Conservation (phyloP, 2,329 filamentous ascomycete species). For the Nigrospora osmanthi region DNA sequence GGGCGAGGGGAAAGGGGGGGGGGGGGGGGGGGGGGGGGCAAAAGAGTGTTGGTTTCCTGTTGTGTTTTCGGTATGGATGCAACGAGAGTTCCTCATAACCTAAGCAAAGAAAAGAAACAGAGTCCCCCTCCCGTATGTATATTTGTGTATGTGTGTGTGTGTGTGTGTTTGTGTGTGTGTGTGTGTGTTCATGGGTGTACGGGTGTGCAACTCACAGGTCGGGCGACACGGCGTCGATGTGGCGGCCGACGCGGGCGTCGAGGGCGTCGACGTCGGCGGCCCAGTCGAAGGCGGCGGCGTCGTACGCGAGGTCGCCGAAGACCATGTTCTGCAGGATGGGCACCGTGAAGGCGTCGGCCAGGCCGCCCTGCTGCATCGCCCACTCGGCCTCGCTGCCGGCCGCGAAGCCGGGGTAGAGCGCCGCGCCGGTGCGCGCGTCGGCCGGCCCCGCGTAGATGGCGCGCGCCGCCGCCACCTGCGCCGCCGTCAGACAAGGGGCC, state of each 20-base stretch:
- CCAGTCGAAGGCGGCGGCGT: slow-evolving; percentile 26
- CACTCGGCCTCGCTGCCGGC: slow-evolving; percentile 29
- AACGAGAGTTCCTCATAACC: too few species aligned
- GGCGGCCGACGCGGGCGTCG: slow-evolving; percentile 19
- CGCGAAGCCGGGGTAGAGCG: slow-evolving; percentile 30
- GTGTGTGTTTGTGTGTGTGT: too few species aligned
- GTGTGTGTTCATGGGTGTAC: too few species aligned
- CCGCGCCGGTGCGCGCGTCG: slow-evolving; percentile 2
- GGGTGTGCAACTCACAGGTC: slow-evolving; percentile 11
- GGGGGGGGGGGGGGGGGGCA: too few species aligned
- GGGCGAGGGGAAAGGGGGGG: too few species aligned
- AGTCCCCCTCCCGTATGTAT: too few species aligned
- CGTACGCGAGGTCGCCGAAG: slow-evolving; percentile 25
- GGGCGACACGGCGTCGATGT: slow-evolving; percentile 27
- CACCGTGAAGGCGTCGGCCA: slow-evolving; percentile 24
- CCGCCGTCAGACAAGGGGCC: slow-evolving; percentile 18
- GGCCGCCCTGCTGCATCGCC: slow-evolving; percentile 22
- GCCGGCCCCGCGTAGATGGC: slow-evolving; percentile 18
- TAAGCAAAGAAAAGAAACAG: too few species aligned
- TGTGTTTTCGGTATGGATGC: too few species aligned
- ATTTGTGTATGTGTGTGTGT: too few species aligned
- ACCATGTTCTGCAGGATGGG: slow-evolving; percentile 33
- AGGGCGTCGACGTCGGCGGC: slow-evolving; percentile 23
- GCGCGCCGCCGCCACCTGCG: slow-evolving; percentile 21
- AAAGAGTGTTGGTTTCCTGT: too few species aligned